These are phyloP conservation scores for Metarhizium anisopliae DNA, from an alignment of 2,329 filamentous ascomycete species.

Conservation along the genomic window DNA sequence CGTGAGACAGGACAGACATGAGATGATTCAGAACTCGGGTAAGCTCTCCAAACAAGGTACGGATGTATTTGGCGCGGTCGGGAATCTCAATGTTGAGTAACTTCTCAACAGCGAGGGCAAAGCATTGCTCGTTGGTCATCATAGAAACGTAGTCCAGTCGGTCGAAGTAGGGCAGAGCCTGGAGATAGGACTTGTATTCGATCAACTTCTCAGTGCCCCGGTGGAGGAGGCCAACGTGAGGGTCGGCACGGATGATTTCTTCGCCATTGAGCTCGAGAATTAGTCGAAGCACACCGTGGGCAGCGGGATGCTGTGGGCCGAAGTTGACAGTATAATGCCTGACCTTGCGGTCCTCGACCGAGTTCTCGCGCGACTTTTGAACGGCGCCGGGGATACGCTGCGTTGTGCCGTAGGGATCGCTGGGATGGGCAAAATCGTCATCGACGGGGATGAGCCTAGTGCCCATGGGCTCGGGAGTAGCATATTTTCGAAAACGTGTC, in stretches of 20 bases:
- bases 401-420: constrained; percentile 39
- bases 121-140: constrained; percentile 99
- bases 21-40: constrained; percentile 93
- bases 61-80: constrained; percentile 91
- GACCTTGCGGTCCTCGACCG: constrained; percentile 65
- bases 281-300: constrained; percentile 93
- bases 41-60: constrained; percentile 91
- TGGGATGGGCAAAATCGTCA: constrained; percentile 49
- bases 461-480: constrained; percentile 40
- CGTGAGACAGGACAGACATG: constrained; percentile 95
- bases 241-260: constrained; percentile 92
- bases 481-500: constrained; percentile 52
- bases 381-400: constrained; percentile 30
- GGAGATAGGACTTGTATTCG: constrained; percentile 98
- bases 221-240: constrained; percentile 92
- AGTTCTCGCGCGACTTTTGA: constrained; percentile 39
- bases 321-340: constrained; percentile 99
- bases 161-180: constrained; percentile 97
- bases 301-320: constrained; percentile 94
- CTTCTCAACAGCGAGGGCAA: constrained; percentile 92
- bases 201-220: constrained; percentile 98
- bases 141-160: constrained; percentile 98
- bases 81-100: constrained; percentile 94
- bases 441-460: constrained; percentile 59
- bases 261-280: constrained; percentile 98